phyloP scores from a whole-genome alignment of 768 basidiomycete genomes.

The Naganishia antarctica region DNA sequence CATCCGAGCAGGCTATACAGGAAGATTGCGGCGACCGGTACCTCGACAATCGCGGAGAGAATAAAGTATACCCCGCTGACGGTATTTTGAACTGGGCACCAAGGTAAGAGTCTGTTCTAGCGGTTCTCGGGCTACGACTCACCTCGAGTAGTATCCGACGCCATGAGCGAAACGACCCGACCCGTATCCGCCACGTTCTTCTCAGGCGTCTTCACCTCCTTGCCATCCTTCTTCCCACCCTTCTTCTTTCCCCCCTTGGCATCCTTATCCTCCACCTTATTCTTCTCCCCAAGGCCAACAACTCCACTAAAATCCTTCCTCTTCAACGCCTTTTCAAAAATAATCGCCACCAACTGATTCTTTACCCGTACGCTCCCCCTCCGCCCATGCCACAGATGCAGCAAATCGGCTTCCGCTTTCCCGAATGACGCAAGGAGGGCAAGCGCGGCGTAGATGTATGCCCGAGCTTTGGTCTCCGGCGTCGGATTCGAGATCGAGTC shows the following conservation, averaged over 20 bases:
- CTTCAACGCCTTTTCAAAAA: conserved; percentile 81
- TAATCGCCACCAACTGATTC: conserved; percentile 63
- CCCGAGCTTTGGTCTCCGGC: conserved; percentile 56
- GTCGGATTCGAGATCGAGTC: conserved; percentile 50
- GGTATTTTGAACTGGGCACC: conserved; percentile 38
- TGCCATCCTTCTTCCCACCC: conserved; percentile 39
- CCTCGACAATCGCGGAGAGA: conserved; percentile 46
- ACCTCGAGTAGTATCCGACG: conserved; percentile 29
- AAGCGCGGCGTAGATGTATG: conserved; percentile 73
- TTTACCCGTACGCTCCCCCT: conserved; percentile 70
- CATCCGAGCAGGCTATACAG: conserved; percentile 58
- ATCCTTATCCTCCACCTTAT: conserved; percentile 50
- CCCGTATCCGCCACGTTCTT: conserved; percentile 77
- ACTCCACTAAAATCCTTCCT: conserved; percentile 78
- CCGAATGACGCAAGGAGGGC: conserved; percentile 62
- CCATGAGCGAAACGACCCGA: conserved; percentile 30
- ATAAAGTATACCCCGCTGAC: conserved; percentile 33
- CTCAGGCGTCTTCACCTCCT: conserved; percentile 64
- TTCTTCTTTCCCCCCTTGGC: conserved; percentile 25
- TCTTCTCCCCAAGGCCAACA: conserved; percentile 43
- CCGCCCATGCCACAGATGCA: conserved; percentile 61
- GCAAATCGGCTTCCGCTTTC: conserved; percentile 53
- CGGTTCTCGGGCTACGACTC: too few relatives aligned
- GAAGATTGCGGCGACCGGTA: conserved; percentile 15
- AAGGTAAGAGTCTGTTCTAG: too few relatives aligned